Evolutionary conservation across 2,329 filamentous ascomycete species (phyloP), one percentile per base, ranked within the genome.

Genomic region (Colletotrichum lindemuthianum): DNA sequence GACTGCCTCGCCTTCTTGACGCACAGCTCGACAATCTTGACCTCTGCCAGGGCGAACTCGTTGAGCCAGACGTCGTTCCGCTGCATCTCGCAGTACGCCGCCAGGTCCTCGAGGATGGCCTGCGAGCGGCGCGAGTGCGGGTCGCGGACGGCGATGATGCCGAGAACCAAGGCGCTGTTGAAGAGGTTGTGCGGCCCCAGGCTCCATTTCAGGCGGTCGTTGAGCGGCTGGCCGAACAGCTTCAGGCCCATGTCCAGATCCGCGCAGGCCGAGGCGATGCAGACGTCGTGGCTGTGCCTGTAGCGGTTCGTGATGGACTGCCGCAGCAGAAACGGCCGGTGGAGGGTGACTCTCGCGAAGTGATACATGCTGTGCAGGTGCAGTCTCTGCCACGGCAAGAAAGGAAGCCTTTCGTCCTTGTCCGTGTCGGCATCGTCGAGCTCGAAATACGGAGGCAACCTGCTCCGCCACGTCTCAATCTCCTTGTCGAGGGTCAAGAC

Each of bases 21-120:
- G 67, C 78, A 80, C 8, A 81, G 69, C 69, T 81, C 78, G 39
- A 79, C 73, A 0, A 80, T 76, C 59, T 78, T 78, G 12, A 81
- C 75, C 67, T 80, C 78, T 1, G 77, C 77, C 1, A 79, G 69
- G 6, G 73, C 76, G 60, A 80, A 78, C 61, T 79, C 76, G 59
- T 79, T 79, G 34, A 76, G 57, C 77, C 78, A 79, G 5, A 73
- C 70, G 41, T 81, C 78, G n/a, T 70, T 71, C 7, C 74, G 69
- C 60, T 78, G 73, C 72, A 75, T 77, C 60, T 78, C 78, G 60
- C 78, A 80, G 66, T 78, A 80, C 0, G 78, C 76, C 6, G 72
- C 68, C 0, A 80, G 70, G 54, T 80, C 78, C 37, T 78, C 74
- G 8, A 79, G 60, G 2, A 78, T 76, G 1, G 73, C 76, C 32